Evolutionary conservation across 2,329 filamentous ascomycete species (phyloP), one percentile per base, ranked within the genome.

Genomic region (Neospermospora avenae): DNA sequence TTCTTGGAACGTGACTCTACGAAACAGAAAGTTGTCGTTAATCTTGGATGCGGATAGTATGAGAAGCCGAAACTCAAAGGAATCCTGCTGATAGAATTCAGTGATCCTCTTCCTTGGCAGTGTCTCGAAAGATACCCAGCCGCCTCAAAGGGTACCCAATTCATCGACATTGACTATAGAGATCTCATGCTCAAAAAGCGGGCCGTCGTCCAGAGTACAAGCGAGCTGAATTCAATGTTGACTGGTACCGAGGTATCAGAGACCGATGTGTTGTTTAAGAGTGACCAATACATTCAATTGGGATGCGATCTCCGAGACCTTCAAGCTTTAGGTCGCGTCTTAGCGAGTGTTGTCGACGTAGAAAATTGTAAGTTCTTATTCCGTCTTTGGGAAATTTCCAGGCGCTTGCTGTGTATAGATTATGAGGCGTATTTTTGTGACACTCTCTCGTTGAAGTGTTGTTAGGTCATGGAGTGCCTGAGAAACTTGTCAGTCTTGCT

Each of bases 1-100:
- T 96, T 96, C 67, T 78, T 96, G n/a, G 75, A 80, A 61, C 77
- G 78, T 57, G 70, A 79, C 7, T 75, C 77, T 18, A 78, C 78
- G 34, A 86, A 82, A 64, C 75, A 75, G 41, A 96, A 91, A 73
- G 80, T 93, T 4, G 80, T 96, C 11, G 80, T 96, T 49, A 96
- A 96, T 71, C 76, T 96, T 37, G 92, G 93, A 24, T 96, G 91
- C 78, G 93, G 93, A 74, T 96, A 91, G 91, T 93, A 76, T 84
- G 88, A 81, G 74, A 13, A 22, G 25, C 34, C 25, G 53, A 10
- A 37, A 22, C 18, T 0, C 16, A 49, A 22, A 28, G 20, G 20
- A 10, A 7, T 25, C 42, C 22, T 20, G 7, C 44, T 56, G 48
- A 60, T n/a, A 18, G 8, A 4, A 48, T 57, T 59, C 74, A 96